Percentiles rank a stretch among this genome's conserved stretches.
These are phyloP conservation scores for Neurospora sp. DNA, from an alignment of 495 filamentous ascomycete genomes.

Conservation along the genomic window DNA sequence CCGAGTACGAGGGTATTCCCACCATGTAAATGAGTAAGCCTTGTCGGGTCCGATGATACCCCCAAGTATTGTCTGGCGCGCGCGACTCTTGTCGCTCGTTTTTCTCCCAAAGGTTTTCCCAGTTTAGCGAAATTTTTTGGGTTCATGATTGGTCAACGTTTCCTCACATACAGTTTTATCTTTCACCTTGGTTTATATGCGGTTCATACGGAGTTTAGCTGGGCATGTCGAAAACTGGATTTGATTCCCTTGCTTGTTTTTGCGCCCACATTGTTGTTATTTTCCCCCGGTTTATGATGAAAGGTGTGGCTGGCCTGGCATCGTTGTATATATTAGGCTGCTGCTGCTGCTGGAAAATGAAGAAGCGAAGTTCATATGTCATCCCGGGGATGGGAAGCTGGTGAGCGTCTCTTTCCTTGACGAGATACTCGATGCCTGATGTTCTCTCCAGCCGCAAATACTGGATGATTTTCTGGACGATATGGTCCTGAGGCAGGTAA, in stretches of 20 bases:
- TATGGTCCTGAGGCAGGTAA: not conserved
- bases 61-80: not conserved
- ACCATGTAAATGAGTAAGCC: conserved; percentile 18
- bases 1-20: conserved; percentile 87
- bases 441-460: not conserved
- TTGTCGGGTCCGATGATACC: not conserved
- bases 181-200: not conserved
- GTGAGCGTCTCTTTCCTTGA: not conserved
- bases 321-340: not conserved
- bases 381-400: not conserved
- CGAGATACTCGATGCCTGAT: not conserved
- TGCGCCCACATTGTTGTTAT: not conserved
- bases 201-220: not conserved
- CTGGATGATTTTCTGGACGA: not conserved
- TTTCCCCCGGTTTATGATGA: not conserved
- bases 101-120: not conserved
- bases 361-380: not conserved
- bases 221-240: not conserved
- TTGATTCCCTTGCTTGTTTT: not conserved
- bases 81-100: not conserved
- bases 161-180: not conserved
- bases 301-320: not conserved
- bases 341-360: not conserved
- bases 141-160: not conserved
- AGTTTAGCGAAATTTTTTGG: not conserved